Evolutionary conservation across 177 flowering plant species (phyloP).

Genomic region (Tripterygium wilfordii): DNA sequence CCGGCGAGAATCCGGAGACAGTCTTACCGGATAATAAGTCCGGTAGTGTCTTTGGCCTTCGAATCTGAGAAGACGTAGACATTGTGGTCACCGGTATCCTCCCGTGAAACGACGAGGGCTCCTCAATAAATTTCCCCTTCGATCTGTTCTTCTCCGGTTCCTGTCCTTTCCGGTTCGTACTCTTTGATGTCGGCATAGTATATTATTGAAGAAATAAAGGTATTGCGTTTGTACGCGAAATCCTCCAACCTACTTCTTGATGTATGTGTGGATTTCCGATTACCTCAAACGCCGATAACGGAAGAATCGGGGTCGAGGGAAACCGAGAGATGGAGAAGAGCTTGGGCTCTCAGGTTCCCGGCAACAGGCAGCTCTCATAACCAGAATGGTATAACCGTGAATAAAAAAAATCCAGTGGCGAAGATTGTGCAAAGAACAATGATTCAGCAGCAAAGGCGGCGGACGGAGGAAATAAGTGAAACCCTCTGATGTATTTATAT

Average conservation of each 20-base stretch:
- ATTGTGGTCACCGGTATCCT: slow-evolving; percentile 6
- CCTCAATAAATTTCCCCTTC: slow-evolving; percentile 35
- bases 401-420: too few relatives aligned
- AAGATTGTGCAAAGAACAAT: too few relatives aligned
- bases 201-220: not conserved
- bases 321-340: slow-evolving; percentile 46
- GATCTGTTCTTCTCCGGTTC: slow-evolving; percentile 37
- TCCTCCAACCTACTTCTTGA: too few relatives aligned
- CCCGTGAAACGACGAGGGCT: slow-evolving; percentile 70
- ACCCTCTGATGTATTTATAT: too few relatives aligned
- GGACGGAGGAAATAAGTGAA: too few relatives aligned
- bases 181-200: slow-evolving; percentile 33
- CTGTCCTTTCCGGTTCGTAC: slow-evolving; percentile 20
- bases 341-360: slow-evolving; percentile 39
- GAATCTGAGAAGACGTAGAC: slow-evolving; percentile 20
- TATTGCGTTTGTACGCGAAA: too few relatives aligned
- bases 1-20: slow-evolving; percentile 5
- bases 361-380: slow-evolving; percentile 37
- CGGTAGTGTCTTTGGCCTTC: slow-evolving; percentile 70
- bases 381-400: slow-evolving; percentile 18
- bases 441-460: too few relatives aligned
- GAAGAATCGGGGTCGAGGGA: slow-evolving; percentile 47
- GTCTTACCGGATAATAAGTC: slow-evolving; percentile 32
- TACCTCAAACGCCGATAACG: slow-evolving; percentile 57
- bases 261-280: not conserved